These are phyloP conservation scores for Xanthoconium stramineum DNA, from an alignment of 768 basidiomycete species.

Conservation along the genomic window DNA sequence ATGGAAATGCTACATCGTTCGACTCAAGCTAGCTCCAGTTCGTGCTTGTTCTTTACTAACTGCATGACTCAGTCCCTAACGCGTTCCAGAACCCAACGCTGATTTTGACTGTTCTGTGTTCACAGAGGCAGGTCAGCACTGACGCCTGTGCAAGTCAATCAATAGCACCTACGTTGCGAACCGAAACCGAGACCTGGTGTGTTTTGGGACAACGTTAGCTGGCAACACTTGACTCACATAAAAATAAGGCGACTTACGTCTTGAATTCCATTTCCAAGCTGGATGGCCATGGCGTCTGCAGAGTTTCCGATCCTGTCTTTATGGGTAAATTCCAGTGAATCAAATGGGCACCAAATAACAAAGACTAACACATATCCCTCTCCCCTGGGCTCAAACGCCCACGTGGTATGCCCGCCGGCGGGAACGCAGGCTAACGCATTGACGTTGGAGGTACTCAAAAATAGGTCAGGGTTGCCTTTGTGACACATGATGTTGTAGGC, in stretches of 20 bases:
- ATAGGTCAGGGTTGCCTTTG: too few species aligned
- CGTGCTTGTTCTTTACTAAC: too few species aligned
- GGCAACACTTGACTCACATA: too few species aligned
- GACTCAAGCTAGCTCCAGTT: too few species aligned
- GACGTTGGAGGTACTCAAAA: neutral
- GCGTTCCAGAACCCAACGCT: neutral
- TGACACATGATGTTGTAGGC: neutral
- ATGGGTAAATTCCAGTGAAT: neutral
- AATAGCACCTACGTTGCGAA: neutral
- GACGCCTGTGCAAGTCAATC: neutral
- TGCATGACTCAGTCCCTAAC: neutral
- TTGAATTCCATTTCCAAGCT: neutral
- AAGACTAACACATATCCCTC: neutral
- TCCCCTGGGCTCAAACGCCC: neutral
- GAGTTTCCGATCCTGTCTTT: conserved; percentile 1
- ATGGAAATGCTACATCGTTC: too few species aligned
- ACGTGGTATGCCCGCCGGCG: neutral
- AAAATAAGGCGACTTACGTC: neutral
- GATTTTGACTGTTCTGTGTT: neutral
- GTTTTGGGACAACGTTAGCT: neutral
- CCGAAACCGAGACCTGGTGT: neutral
- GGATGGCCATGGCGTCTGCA: neutral
- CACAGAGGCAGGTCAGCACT: neutral
- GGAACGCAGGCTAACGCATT: neutral
- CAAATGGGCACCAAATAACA: too few species aligned